Evolutionary conservation across 2,329 filamentous ascomycete species (phyloP).

Genomic region (Neofusicoccum laricinum): DNA sequence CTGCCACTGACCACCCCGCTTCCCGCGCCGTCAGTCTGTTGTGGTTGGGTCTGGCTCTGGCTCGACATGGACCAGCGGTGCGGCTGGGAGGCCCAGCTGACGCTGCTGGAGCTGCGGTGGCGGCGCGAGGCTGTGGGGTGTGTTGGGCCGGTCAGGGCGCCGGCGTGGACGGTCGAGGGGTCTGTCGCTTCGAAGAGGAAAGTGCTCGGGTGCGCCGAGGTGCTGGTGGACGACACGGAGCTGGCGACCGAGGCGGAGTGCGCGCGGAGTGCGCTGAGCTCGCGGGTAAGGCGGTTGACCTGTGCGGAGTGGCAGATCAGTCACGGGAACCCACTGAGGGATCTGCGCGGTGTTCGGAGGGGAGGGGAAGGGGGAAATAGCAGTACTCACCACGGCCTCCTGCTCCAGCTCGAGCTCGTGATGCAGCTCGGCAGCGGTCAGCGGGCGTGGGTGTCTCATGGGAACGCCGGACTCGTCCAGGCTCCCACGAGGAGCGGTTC

Average conservation of each 20-base stretch:
- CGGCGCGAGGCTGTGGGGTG: slow-evolving; percentile 55
- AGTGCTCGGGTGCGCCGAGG: slow-evolving; percentile 34
- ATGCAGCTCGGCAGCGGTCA: slow-evolving; percentile 87
- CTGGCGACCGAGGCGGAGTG: slow-evolving; percentile 63
- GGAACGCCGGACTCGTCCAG: slow-evolving; percentile 56
- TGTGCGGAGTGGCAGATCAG: slow-evolving; percentile 34
- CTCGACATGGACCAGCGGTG: slow-evolving; percentile 32
- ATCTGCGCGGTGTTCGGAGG: not conserved
- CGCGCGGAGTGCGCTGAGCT: slow-evolving; percentile 78
- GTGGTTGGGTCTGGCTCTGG: slow-evolving; percentile 21
- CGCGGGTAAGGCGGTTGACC: slow-evolving; percentile 91
- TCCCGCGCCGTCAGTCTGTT: not conserved
- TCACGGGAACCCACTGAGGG: not conserved
- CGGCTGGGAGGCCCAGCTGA: slow-evolving; percentile 31
- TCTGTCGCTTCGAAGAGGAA: slow-evolving; percentile 47
- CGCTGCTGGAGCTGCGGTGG: slow-evolving; percentile 56
- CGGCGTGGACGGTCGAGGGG: slow-evolving; percentile 39
- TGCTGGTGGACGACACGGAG: slow-evolving; percentile 49
- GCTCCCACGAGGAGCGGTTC: slow-evolving; percentile 20
- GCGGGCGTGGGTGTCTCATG: slow-evolving; percentile 77
- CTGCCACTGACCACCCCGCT: not conserved
- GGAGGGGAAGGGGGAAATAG: not conserved
- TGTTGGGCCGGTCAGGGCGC: slow-evolving; percentile 44
- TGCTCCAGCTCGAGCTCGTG: slow-evolving; percentile 91
- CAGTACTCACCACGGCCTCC: slow-evolving; percentile 73